These are phyloP conservation scores for Sordaria brevicollis DNA, from an alignment of 495 filamentous ascomycete genomes.

Conservation along the genomic window DNA sequence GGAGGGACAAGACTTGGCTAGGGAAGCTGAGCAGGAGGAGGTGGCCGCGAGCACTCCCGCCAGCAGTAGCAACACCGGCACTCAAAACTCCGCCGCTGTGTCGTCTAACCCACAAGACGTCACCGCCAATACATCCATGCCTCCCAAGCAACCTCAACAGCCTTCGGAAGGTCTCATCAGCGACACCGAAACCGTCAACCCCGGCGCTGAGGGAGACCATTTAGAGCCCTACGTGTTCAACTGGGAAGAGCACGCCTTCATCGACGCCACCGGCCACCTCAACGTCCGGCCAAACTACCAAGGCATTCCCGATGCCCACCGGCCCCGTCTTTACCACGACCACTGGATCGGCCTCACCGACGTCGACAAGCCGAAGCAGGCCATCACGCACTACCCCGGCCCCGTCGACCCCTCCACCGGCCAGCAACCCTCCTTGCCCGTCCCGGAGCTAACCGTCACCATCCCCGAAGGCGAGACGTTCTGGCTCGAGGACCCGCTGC, in stretches of 20 bases:
- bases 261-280: not conserved
- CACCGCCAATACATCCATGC: not conserved
- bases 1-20: not conserved
- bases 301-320: not conserved
- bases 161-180: not conserved
- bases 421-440: not conserved
- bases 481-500: not conserved
- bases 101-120: not conserved
- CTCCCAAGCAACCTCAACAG: not conserved
- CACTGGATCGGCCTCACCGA: not conserved
- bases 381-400: not conserved
- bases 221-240: not conserved
- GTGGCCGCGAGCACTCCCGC: not conserved
- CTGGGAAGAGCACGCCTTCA: not conserved
- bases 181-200: not conserved
- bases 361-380: not conserved
- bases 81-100: not conserved
- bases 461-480: not conserved
- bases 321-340: not conserved
- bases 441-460: not conserved
- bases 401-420: not conserved
- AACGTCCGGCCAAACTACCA: not conserved
- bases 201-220: not conserved
- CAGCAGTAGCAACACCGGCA: not conserved
- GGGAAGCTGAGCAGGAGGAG: not conserved